Percentiles rank a stretch among this genome's conserved stretches.
Conservation (phyloP, 768 basidiomycete species). For the Crepidotus variabilis region DNA sequence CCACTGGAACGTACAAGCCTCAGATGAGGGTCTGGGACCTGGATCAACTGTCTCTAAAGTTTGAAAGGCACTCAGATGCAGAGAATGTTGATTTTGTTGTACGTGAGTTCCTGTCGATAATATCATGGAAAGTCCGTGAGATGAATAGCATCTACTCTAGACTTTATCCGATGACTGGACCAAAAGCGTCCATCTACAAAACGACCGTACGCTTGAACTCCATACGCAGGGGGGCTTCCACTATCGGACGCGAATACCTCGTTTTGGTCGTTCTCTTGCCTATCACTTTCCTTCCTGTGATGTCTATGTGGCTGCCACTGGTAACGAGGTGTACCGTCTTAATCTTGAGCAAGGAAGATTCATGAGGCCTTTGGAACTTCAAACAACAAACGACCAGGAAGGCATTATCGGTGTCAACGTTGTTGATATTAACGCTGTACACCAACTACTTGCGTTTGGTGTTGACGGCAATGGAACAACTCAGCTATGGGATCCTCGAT, state of each 20-base stretch:
- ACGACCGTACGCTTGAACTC: constrained; percentile 89
- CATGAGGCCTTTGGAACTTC: constrained; percentile 72
- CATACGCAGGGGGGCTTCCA: constrained; percentile 94
- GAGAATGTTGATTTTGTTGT: constrained; percentile 99
- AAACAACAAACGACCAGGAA: constrained; percentile 40
- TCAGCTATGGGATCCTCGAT: constrained; percentile 96
- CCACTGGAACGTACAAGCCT: constrained; percentile 97
- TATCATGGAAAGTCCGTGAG: no score
- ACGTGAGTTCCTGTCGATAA: constrained; percentile 43
- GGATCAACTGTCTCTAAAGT: constrained; percentile 88
- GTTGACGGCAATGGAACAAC: constrained; percentile 83
- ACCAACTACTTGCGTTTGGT: constrained; percentile 87
- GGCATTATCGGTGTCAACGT: constrained; percentile 83
- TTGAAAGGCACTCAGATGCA: constrained; percentile 92
- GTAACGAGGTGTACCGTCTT: constrained; percentile 86
- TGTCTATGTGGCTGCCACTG: constrained; percentile 78
- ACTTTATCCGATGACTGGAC: constrained; percentile 98
- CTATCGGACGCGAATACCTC: constrained; percentile 90
- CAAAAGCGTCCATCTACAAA: constrained; percentile 94
- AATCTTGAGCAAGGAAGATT: constrained; percentile 96
- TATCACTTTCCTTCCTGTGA: constrained; percentile 96
- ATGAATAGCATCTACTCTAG: constrained; percentile 32
- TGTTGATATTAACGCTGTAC: constrained; percentile 90
- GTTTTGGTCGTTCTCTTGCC: constrained; percentile 86
- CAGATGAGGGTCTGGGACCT: constrained; percentile 96